These are phyloP conservation scores for Aspergillus flavus DNA, from an alignment of 2,329 filamentous ascomycete species.

Conservation along the genomic window DNA sequence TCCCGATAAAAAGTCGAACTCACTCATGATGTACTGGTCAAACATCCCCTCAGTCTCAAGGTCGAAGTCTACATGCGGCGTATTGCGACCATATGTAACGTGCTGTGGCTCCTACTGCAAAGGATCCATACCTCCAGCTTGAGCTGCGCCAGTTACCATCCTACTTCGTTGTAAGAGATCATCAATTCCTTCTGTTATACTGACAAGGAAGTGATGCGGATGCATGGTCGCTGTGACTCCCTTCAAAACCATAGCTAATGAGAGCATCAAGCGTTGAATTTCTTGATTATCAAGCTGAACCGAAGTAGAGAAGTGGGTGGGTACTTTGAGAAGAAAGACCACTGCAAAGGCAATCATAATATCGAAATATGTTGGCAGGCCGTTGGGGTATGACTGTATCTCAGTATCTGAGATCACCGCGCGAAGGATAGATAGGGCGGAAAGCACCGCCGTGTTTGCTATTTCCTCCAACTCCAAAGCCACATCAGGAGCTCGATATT, in stretches of 20 bases:
- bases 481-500: slow-evolving; percentile 19
- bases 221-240: not conserved
- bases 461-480: slow-evolving; percentile 36
- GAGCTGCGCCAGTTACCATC: not conserved
- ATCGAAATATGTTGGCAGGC: slow-evolving; percentile 42
- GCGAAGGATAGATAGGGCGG: slow-evolving; percentile 38
- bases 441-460: slow-evolving; percentile 41
- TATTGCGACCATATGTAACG: not conserved
- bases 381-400: slow-evolving; percentile 36
- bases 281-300: not conserved
- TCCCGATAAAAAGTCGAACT: not conserved
- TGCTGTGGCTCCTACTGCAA: not conserved
- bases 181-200: not conserved
- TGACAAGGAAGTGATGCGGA: slow-evolving; percentile 3
- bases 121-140: not conserved
- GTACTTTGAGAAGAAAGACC: slow-evolving; percentile 43
- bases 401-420: slow-evolving; percentile 39
- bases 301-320: slow-evolving; percentile 29
- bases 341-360: slow-evolving; percentile 45
- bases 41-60: not conserved
- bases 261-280: not conserved
- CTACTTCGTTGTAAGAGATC: not conserved
- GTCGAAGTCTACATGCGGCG: not conserved
- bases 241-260: not conserved
- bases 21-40: not conserved